phyloP scores from a whole-genome alignment of 176 grass and related monocot species.

The Stipa capillata region DNA sequence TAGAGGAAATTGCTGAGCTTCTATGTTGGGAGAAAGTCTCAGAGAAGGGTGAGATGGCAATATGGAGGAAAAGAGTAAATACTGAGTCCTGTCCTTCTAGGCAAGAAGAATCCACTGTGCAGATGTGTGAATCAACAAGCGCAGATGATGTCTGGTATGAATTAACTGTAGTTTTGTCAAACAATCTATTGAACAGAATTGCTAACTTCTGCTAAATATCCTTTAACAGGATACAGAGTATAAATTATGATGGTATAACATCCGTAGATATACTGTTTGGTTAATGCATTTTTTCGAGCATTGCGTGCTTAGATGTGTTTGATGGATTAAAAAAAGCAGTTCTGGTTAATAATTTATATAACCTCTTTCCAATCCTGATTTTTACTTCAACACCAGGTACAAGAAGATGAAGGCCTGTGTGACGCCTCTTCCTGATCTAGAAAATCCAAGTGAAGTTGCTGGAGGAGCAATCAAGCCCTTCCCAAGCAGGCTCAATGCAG shows the following conservation, averaged over 20 bases:
- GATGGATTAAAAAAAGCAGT: not conserved
- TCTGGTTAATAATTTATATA: not conserved
- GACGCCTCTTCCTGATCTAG: slow-evolving; percentile 65
- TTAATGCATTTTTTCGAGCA: not conserved
- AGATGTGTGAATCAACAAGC: slow-evolving; percentile 66
- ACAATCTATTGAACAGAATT: not conserved
- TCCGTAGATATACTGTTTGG: not conserved
- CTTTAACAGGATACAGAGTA: not conserved
- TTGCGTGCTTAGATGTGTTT: not conserved
- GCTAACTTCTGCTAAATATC: not conserved
- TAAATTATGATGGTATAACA: not conserved
- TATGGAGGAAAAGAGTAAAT: slow-evolving; percentile 85
- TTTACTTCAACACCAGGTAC: slow-evolving; percentile 42
- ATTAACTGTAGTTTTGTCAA: slow-evolving; percentile 7
- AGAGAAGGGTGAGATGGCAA: slow-evolving; percentile 84
- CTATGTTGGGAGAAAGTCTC: slow-evolving; percentile 92
- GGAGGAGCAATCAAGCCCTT: slow-evolving; percentile 73
- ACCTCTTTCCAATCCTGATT: not conserved
- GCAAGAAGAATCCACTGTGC: slow-evolving; percentile 50
- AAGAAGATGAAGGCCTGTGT: slow-evolving; percentile 79
- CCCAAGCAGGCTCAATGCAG: slow-evolving; percentile 63
- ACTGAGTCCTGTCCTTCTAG: slow-evolving; percentile 58
- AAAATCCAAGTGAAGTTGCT: slow-evolving; percentile 49
- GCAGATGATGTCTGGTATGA: slow-evolving; percentile 84
- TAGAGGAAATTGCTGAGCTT: slow-evolving; percentile 75